Evolutionary conservation across 495 filamentous ascomycete genomes (phyloP).

Genomic region (Penicillium goetzii): DNA sequence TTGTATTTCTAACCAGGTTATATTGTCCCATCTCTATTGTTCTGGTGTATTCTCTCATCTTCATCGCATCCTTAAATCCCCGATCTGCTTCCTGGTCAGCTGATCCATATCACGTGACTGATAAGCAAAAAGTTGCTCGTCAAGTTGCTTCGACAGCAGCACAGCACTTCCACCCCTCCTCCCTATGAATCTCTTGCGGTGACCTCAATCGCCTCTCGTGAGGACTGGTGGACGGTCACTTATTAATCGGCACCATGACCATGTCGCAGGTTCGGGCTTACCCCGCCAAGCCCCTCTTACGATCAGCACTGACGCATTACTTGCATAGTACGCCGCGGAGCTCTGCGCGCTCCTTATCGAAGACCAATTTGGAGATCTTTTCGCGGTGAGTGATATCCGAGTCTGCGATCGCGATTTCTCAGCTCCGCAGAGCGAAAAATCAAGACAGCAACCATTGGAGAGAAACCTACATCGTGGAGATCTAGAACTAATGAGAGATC

Average conservation of each 20-base stretch:
- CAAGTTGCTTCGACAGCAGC: conserved; percentile 7
- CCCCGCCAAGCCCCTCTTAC: conserved; percentile 11
- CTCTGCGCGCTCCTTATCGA: conserved; percentile 87
- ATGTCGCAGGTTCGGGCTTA: conserved; percentile 54
- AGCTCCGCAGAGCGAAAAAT: neutral
- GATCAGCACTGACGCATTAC: conserved; percentile 31
- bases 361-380: conserved; percentile 85
- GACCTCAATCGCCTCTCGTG: conserved; percentile 69
- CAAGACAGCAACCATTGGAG: neutral
- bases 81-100: conserved; percentile 28
- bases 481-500: conserved; percentile 11
- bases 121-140: conserved; percentile 44
- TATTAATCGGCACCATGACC: conserved; percentile 59
- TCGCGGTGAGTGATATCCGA: conserved; percentile 67
- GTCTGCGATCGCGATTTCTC: conserved; percentile 11
- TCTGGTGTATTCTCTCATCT: neutral
- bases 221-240: conserved; percentile 62
- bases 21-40: neutral
- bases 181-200: conserved; percentile 57
- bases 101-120: conserved; percentile 42
- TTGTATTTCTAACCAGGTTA: neutral
- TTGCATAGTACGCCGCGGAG: conserved; percentile 65
- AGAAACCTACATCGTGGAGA: neutral
- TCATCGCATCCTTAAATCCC: neutral
- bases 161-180: conserved; percentile 3